Percentiles rank a stretch among this genome's conserved stretches.
Evolutionary conservation across 805 yeast species (phyloP).

Genomic region (Candida orba): DNA sequence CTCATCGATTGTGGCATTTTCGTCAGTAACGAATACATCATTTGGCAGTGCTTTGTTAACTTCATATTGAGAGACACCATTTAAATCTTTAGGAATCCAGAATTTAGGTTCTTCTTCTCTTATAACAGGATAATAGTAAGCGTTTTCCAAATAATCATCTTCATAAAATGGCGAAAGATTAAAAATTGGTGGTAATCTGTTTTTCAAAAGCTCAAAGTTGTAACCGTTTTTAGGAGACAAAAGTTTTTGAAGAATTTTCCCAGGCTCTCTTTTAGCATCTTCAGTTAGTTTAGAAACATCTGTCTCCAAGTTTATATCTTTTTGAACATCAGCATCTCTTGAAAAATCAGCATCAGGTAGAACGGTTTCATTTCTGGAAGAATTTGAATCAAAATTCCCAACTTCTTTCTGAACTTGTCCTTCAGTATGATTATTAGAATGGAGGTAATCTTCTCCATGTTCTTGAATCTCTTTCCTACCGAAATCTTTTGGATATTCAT

Average conservation of each 20-base stretch:
- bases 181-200: slow-evolving; percentile 29
- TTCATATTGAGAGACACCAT: slow-evolving; percentile 60
- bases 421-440: slow-evolving; percentile 22
- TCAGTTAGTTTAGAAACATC: slow-evolving; percentile 12
- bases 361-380: slow-evolving; percentile 25
- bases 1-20: slow-evolving; percentile 49
- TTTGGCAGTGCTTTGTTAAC: slow-evolving; percentile 46
- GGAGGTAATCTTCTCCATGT: slow-evolving; percentile 35
- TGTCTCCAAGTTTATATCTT: slow-evolving; percentile 21
- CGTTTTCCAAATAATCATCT: slow-evolving; percentile 24
- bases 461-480: slow-evolving; percentile 51
- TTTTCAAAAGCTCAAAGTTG: slow-evolving; percentile 38
- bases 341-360: slow-evolving; percentile 17
- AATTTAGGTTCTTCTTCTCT: slow-evolving; percentile 50
- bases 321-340: slow-evolving; percentile 11
- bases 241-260: slow-evolving; percentile 13
- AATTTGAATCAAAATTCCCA: slow-evolving; percentile 19
- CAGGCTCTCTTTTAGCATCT: slow-evolving; percentile 16
- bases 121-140: slow-evolving; percentile 52
- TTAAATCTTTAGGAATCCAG: slow-evolving; percentile 65
- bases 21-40: slow-evolving; percentile 49
- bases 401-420: slow-evolving; percentile 1
- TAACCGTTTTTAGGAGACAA: slow-evolving; percentile 35
- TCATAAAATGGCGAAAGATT: slow-evolving; percentile 28
- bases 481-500: slow-evolving; percentile 59